Evolutionary conservation across 192 early-diverging fungal genomes (phyloP).

Genomic region (Podila epicladia): DNA sequence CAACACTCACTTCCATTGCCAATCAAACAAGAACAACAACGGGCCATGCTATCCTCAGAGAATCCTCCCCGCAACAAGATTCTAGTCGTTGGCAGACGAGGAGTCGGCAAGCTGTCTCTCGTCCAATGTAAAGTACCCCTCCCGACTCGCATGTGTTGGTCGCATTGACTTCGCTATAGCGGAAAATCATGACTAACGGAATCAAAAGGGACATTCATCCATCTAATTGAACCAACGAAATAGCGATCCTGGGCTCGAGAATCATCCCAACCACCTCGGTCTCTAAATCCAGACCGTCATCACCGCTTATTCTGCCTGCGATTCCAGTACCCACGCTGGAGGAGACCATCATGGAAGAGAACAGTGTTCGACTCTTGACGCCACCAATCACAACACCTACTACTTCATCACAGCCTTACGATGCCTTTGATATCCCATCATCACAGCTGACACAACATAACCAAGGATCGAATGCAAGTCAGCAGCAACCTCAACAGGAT

Average conservation of each 20-base stretch:
- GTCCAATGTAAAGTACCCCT: slow-evolving; percentile 56
- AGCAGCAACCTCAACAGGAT: neutral
- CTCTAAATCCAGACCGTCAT: slow-evolving; percentile 38
- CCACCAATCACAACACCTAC: slow-evolving; percentile 25
- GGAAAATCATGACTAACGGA: neutral
- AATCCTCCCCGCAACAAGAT: slow-evolving; percentile 64
- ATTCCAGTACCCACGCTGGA: slow-evolving; percentile 45
- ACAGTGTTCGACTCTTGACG: slow-evolving; percentile 13
- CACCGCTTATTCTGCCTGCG: slow-evolving; percentile 43
- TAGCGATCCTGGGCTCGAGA: slow-evolving; percentile 51
- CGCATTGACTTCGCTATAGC: slow-evolving; percentile 10
- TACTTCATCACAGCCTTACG: neutral
- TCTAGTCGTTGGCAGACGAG: slow-evolving; percentile 61
- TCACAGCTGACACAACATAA: neutral
- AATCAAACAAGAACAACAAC: neutral
- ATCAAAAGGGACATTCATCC: neutral
- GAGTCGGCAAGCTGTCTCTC: slow-evolving; percentile 58
- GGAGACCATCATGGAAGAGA: slow-evolving; percentile 20
- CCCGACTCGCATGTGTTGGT: neutral
- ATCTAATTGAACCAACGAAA: neutral
- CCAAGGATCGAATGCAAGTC: neutral
- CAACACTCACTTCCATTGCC: neutral
- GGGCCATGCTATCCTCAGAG: slow-evolving; percentile 10
- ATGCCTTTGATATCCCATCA: neutral
- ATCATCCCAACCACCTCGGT: slow-evolving; percentile 44